Base-by-base conservation (phyloP, 768 basidiomycete genomes). In the Leccinellum rugosiceps region DNA sequence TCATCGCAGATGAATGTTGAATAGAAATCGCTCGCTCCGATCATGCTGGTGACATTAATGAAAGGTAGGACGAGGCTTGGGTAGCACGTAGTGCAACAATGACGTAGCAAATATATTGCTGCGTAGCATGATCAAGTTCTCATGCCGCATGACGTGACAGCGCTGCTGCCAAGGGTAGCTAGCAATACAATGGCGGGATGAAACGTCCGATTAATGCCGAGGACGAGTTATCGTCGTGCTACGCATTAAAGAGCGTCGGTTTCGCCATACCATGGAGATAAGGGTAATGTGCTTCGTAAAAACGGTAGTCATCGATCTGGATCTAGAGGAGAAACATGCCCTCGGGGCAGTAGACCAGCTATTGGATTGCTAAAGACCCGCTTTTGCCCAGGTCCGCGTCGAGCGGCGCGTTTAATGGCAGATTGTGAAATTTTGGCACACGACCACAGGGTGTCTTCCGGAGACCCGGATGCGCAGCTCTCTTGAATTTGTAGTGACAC, bases 381-480 rank as follows among this genome's bases (percentile, higher is more conserved):
- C 50, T 60, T 58, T 57, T 59, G 57, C 3, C 54, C 4, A 19
- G 61, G 53, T 9, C 64, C 58, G n/a, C 60, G 58, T 58, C 70
- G 70, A 57, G 70, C 60, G 45, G 68, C 59, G n/a, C 60, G 66
- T 50, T 71, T 71, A 7, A 41, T 15, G 32, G 57, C 21, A 34
- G 70, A 71, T 25, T 55, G 70, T 0, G 70, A 61, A 13, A 71
- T 71, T 50, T 73, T 71, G 31, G 70, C 70, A 62, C 70, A 71
- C 32, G 70, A 70, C 70, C 70, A 71, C 30, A 70, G 26, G 31
- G 8, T 35, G 23, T 62, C 58, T 52, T 51, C 59, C 4, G 60
- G 35, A 6, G 55, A 48, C 8, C n/a, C 56, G 44, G 58, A 48
- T 51, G 47, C 44, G 35, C 31, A 49, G 13, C 32, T 38, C 23